Evolutionary conservation across 345 rosid genomes (phyloP), one percentile per base, ranked within the genome.

Genomic region (Boechera retrofracta): DNA sequence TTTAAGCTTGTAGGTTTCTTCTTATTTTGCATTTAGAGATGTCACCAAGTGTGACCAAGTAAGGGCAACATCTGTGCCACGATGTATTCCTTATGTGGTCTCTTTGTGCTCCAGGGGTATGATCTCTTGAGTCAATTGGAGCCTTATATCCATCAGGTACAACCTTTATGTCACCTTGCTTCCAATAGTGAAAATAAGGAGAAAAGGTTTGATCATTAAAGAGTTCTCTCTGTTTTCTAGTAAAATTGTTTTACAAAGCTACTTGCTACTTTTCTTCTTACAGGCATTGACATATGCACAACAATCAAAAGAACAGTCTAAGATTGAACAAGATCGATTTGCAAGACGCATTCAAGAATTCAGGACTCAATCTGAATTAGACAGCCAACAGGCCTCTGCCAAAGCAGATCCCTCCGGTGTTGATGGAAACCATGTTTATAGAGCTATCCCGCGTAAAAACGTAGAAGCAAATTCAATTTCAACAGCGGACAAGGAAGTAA

Each of bases 291-390:
- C 91, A 41, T 91, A 84, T 85, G 90, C 93, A 33, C 94, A 93
- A 57, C 97, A 89, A 74, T 85, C 98, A 33, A 93, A 90, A 84
- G 97, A 90, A 83, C 82, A 84, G 80, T 89, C 97, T 45, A 85
- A 72, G 70, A 75, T 80, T 73, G 98, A 90, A 68, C 91, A 90
- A 80, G 90, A 93, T 77, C 88, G 85, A 73, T 93, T 90, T 81
- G 94, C 86, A 41, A 87, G 87, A 84, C 81, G 98, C 72, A 93
- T 93, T 83, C 98, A 93, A 78, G 98, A 90, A 83, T 93, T 87
- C 82, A 87, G 94, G 82, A 89, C 97, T 45, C 94, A 84, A 69
- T 78, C 90, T 82, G 98, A 93, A 79, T 54, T 88, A 78, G 88
- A 86, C 56, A 86, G 75, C 68, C 78, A 82, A 58, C 83, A 58